A percentile compares a stretch with the other conserved stretches of the same genome.
Evolutionary conservation across 2,329 filamentous ascomycete species (phyloP).

Genomic region (Graphilbum sp.): DNA sequence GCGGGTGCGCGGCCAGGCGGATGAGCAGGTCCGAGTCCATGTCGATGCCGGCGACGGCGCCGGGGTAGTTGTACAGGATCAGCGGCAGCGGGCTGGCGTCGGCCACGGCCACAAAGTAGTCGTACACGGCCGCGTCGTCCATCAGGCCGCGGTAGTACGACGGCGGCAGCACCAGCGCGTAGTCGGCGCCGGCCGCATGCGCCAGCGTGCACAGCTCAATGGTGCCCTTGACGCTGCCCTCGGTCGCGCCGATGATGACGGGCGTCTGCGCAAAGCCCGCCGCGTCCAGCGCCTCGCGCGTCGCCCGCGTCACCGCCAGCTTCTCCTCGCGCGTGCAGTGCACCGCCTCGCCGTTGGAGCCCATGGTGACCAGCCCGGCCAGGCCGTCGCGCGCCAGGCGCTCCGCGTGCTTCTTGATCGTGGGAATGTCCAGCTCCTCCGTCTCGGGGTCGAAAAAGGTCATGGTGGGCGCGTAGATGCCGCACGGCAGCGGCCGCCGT

Average conservation of each 20-base stretch:
- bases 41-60: slow-evolving; percentile 72
- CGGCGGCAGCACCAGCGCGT: slow-evolving; percentile 62
- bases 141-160: slow-evolving; percentile 69
- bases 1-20: slow-evolving; percentile 60
- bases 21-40: slow-evolving; percentile 82
- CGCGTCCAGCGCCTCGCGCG: slow-evolving; percentile 65
- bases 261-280: slow-evolving; percentile 63
- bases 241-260: slow-evolving; percentile 68
- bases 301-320: slow-evolving; percentile 55
- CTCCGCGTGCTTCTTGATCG: slow-evolving; percentile 65
- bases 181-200: slow-evolving; percentile 57
- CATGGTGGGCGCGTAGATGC: slow-evolving; percentile 80
- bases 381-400: slow-evolving; percentile 64
- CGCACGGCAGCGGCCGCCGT: slow-evolving; percentile 50
- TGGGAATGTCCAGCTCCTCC: slow-evolving; percentile 67
- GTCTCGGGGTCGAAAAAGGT: slow-evolving; percentile 77
- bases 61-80: slow-evolving; percentile 82
- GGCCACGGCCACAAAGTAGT: slow-evolving; percentile 43
- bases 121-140: slow-evolving; percentile 55
- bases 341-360: slow-evolving; percentile 79
- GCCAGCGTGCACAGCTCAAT: slow-evolving; percentile 56
- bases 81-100: slow-evolving; percentile 62
- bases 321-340: slow-evolving; percentile 71
- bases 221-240: slow-evolving; percentile 69
- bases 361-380: slow-evolving; percentile 71